These are phyloP conservation scores for Amaranthus hypochondriacus DNA, from an alignment of 148 eudicot genomes.

Conservation along the genomic window DNA sequence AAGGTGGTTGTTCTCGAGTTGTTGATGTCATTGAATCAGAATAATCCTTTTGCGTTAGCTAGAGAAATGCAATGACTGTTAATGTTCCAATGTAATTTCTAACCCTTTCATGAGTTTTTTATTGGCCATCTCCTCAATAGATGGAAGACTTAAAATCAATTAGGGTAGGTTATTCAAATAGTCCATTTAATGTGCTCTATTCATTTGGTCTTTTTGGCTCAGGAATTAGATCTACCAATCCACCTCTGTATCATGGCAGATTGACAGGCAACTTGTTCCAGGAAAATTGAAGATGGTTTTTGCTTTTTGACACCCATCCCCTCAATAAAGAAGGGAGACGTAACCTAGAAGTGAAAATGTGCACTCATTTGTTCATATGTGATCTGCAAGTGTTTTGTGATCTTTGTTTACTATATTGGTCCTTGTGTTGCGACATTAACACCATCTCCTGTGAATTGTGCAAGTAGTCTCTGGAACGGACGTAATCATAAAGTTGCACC, in stretches of 20 bases:
- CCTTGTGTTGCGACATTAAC: too few relatives aligned
- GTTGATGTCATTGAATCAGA: constrained; percentile 58
- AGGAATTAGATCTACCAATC: not conserved
- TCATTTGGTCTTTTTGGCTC: not conserved
- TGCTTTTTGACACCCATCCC: not conserved
- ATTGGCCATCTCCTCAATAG: not conserved
- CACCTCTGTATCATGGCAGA: not conserved
- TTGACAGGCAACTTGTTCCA: not conserved
- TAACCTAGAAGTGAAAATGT: too few relatives aligned
- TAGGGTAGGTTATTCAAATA: not conserved
- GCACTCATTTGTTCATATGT: too few relatives aligned
- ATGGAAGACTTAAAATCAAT: not conserved
- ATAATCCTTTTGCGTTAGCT: constrained; percentile 57
- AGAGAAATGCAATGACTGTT: constrained; percentile 43
- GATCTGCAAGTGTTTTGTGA: too few relatives aligned
- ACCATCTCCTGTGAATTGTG: too few relatives aligned
- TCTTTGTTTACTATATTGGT: too few relatives aligned
- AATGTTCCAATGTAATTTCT: constrained; percentile 13
- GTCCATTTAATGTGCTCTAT: not conserved
- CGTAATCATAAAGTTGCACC: not conserved
- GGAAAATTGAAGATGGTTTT: not conserved
- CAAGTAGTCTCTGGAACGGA: not conserved
- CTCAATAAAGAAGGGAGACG: too few relatives aligned
- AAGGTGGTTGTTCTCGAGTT: constrained; percentile 57
- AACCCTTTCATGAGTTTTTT: constrained; percentile 1